Conservation (phyloP, 192 early-diverging fungal genomes). For the Coemansia sp. region DNA sequence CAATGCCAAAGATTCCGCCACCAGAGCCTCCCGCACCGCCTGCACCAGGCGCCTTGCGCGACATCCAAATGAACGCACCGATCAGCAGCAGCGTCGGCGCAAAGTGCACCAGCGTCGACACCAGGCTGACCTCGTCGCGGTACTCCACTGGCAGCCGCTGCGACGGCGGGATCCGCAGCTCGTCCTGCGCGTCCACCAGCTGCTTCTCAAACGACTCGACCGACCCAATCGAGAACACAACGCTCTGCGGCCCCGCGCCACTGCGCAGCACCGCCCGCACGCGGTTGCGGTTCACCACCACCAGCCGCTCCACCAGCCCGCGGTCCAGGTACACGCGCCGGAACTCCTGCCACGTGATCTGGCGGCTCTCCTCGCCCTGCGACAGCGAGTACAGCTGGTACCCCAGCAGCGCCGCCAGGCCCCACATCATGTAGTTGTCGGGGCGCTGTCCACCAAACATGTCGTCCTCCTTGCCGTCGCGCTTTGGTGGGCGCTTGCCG, state of each 20-base stretch:
- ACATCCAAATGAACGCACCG: conserved; percentile 85
- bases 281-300: conserved; percentile 81
- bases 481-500: conserved; percentile 18
- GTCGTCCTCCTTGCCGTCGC: conserved; percentile 39
- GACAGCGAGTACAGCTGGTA: conserved; percentile 16
- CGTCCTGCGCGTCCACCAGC: conserved; percentile 82
- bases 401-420: conserved; percentile 7
- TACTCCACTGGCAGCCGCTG: conserved; percentile 94
- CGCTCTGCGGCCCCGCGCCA: conserved; percentile 8
- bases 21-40: conserved; percentile 58
- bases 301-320: conserved; percentile 85
- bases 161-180: conserved; percentile 83
- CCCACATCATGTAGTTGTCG: conserved; percentile 30
- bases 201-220: conserved; percentile 92
- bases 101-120: conserved; percentile 78
- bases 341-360: conserved; percentile 95
- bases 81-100: conserved; percentile 89
- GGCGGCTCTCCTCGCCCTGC: conserved; percentile 20
- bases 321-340: conserved; percentile 82
- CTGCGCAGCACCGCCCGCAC: conserved; percentile 72
- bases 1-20: conserved; percentile 92
- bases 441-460: conserved; percentile 32
- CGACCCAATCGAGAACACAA: conserved; percentile 87
- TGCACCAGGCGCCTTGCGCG: conserved; percentile 69
- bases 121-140: conserved; percentile 70